Conservation (phyloP, 2,329 filamentous ascomycete genomes). For the Aspergillus jensenii region DNA sequence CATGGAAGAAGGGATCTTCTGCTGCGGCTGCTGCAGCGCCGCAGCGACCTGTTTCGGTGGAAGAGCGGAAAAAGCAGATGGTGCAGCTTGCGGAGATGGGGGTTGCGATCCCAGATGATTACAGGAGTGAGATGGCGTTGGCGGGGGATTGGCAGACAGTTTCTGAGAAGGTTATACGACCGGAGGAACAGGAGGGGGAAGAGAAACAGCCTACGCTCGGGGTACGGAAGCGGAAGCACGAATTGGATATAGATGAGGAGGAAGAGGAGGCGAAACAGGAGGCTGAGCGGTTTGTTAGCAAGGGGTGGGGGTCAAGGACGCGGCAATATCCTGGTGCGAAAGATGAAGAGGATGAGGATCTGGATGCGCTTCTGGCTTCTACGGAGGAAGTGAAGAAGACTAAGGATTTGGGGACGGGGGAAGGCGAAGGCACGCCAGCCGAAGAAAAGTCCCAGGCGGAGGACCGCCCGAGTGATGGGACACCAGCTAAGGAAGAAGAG, state of each 20-base stretch:
- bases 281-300: slow-evolving; percentile 34
- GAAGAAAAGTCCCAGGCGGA: slow-evolving; percentile 11
- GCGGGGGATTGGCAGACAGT: slow-evolving; percentile 83
- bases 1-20: slow-evolving; percentile 28
- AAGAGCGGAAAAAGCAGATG: slow-evolving; percentile 78
- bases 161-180: slow-evolving; percentile 43
- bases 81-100: slow-evolving; percentile 87
- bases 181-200: slow-evolving; percentile 42
- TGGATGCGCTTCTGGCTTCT: slow-evolving; percentile 45
- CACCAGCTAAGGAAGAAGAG: slow-evolving; percentile 10
- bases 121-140: slow-evolving; percentile 78
- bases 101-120: slow-evolving; percentile 76
- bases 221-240: slow-evolving; percentile 47
- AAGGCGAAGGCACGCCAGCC: slow-evolving; percentile 7
- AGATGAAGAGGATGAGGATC: slow-evolving; percentile 34
- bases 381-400: slow-evolving; percentile 41
- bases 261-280: slow-evolving; percentile 39
- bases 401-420: slow-evolving; percentile 21
- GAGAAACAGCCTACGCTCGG: slow-evolving; percentile 45
- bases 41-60: slow-evolving; percentile 50
- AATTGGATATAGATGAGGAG: slow-evolving; percentile 42
- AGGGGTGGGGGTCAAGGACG: slow-evolving; percentile 46
- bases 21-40: slow-evolving; percentile 27
- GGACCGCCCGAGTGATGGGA: slow-evolving; percentile 6
- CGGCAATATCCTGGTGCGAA: slow-evolving; percentile 40